phyloP scores from a whole-genome alignment of 441 rosid species.

The Eruca vesicaria region DNA sequence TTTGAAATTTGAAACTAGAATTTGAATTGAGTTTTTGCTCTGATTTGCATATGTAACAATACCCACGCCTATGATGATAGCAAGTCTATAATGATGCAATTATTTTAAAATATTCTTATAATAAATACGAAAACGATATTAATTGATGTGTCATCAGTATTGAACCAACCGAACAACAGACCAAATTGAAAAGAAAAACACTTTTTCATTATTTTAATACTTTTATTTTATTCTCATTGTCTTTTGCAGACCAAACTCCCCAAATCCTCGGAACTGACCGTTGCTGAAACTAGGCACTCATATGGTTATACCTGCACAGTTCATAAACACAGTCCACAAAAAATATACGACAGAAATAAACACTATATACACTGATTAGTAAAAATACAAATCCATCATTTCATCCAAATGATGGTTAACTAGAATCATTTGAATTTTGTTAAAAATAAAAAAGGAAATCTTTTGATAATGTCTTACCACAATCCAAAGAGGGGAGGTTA shows the following conservation, averaged over 20 bases:
- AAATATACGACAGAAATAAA: background rate
- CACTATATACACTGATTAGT: background rate
- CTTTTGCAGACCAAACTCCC: slow-evolving; percentile 30
- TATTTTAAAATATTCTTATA: slow-evolving; percentile 15
- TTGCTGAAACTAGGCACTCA: slow-evolving; percentile 20
- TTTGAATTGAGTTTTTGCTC: slow-evolving; percentile 19
- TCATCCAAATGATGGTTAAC: background rate
- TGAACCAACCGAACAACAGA: slow-evolving; percentile 12
- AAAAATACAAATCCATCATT: background rate
- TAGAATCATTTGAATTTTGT: background rate
- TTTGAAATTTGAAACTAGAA: slow-evolving; percentile 7
- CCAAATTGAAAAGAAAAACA: background rate
- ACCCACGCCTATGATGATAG: slow-evolving; percentile 23
- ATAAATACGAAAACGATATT: slow-evolving; percentile 20
- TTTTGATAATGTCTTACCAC: slow-evolving; percentile 17
- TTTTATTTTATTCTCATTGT: slow-evolving; percentile 17
- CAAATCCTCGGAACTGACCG: slow-evolving; percentile 27
- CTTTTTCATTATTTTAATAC: slow-evolving; percentile 7
- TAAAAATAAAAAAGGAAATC: background rate
- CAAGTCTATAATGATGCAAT: slow-evolving; percentile 17
- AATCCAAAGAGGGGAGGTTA: slow-evolving; percentile 34
- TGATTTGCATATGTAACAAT: slow-evolving; percentile 1
- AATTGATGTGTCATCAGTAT: slow-evolving; percentile 5
- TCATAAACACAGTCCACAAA: slow-evolving; percentile 7
- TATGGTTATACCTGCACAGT: slow-evolving; percentile 24